phyloP scores from a whole-genome alignment of 2,329 filamentous ascomycete species.

The Verticillium albo-atrum region DNA sequence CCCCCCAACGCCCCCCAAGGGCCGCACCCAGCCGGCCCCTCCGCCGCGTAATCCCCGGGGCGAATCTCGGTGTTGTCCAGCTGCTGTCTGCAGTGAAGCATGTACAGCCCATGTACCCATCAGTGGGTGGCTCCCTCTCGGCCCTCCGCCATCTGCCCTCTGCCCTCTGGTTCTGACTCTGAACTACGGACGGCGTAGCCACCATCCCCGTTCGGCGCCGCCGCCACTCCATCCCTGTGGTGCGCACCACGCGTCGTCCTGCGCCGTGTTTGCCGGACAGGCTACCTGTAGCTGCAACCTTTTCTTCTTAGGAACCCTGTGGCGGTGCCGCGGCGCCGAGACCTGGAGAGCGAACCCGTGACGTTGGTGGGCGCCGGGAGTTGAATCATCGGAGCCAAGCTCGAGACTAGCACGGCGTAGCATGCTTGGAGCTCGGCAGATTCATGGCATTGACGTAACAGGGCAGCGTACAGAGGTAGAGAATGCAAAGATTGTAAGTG shows the following conservation, averaged over 20 bases:
- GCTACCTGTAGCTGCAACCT: not conserved
- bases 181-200: no score
- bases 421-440: not conserved
- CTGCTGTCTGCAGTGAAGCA: not conserved
- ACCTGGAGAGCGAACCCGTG: not conserved
- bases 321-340: not conserved
- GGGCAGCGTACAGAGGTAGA: no score
- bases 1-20: not conserved
- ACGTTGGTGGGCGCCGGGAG: not conserved
- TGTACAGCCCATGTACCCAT: not conserved
- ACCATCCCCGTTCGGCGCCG: not conserved
- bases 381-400: not conserved
- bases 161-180: no score
- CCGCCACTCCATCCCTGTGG: not conserved
- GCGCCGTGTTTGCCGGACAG: not conserved
- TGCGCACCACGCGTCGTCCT: not conserved
- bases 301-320: not conserved
- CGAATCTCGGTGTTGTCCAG: not conserved
- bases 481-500: no score
- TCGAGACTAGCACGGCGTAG: not conserved
- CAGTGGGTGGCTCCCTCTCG: no score
- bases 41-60: not conserved
- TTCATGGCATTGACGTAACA: no score
- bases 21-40: not conserved
- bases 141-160: no score